Evolutionary conservation across 1,284 basidiomycete species (phyloP), one percentile per base, ranked within the genome.

Genomic region (Leccinum huronense): DNA sequence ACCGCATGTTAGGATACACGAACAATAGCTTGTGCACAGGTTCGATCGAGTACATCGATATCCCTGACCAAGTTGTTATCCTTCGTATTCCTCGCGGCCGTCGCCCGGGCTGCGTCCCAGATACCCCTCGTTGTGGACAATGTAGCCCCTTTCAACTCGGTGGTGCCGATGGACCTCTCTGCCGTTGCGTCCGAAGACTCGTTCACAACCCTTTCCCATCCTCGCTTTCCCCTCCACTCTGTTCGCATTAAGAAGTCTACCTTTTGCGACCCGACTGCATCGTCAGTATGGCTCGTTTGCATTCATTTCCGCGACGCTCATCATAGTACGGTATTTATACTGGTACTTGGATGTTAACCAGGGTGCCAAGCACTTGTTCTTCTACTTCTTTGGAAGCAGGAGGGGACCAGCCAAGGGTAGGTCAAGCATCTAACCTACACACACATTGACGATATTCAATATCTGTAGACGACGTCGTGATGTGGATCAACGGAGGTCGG

Each of bases 331-430:
- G 23, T 14, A 84, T 81, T 16, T 88, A 86, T 66, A 86, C 87
- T 2, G 86, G 86, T 88, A 88, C 70, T 73, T 88, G 27, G 86
- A 87, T 65, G 79, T 88, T 5, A 89, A 86, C 51, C 62, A 75
- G 68, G 71, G 78, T 67, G 85, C 86, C 38, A 84, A 85, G 66
- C 84, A 86, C 65, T 80, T 87, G 72, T 94, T 93, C 80, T 94
- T 94, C 79, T 92, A 91, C 77, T 94, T 93, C 79, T 94, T 94
- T 75, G 90, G 92, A 76, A 90, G 88, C 60, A 79, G 91, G 63
- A 80, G 82, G 53, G 79, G 88, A 65, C 91, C 91, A 2, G 81
- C 82, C 16, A 81, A 81, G 59, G 82, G 82, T 81, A 60, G 10
- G 54, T 51, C 33, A 67, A 57, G 6, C 19, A 11, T 59, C 9